These are phyloP conservation scores for Sonneratia alba DNA, from an alignment of 345 rosid species.

Conservation along the genomic window DNA sequence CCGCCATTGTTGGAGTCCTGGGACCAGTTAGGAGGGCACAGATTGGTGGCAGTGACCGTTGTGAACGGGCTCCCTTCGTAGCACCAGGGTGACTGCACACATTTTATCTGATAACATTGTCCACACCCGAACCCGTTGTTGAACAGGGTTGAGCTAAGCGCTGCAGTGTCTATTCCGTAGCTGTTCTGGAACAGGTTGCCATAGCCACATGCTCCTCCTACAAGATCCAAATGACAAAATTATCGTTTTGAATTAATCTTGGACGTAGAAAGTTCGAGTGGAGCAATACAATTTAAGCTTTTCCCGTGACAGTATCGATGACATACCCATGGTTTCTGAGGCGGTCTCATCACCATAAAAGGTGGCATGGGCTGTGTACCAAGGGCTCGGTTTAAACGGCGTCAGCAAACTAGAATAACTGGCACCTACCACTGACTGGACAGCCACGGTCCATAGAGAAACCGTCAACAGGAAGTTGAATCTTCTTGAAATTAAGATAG, in stretches of 20 bases:
- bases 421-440: constrained; percentile 3
- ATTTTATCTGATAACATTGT: constrained; percentile 59
- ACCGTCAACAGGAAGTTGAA: constrained; percentile 12
- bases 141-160: constrained; percentile 61
- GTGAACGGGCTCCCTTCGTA: constrained; percentile 19
- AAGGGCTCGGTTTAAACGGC: constrained; percentile 35
- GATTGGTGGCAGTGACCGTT: constrained; percentile 73
- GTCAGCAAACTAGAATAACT: constrained; percentile 4
- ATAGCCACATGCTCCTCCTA: constrained; percentile 92
- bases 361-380: constrained; percentile 56
- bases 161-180: constrained; percentile 58
- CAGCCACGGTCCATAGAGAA: constrained; percentile 14
- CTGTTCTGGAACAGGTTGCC: constrained; percentile 55
- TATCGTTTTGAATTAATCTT: background rate
- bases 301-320: background rate
- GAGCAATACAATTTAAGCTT: too few species aligned
- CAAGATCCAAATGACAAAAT: background rate
- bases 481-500: background rate
- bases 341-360: constrained; percentile 63
- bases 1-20: constrained; percentile 62
- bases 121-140: constrained; percentile 77
- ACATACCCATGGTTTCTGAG: constrained; percentile 53
- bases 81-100: constrained; percentile 50
- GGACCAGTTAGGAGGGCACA: constrained; percentile 80
- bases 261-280: background rate